Evolutionary conservation across 805 yeast genomes (phyloP).

Genomic region (Lachancea fermentati): DNA sequence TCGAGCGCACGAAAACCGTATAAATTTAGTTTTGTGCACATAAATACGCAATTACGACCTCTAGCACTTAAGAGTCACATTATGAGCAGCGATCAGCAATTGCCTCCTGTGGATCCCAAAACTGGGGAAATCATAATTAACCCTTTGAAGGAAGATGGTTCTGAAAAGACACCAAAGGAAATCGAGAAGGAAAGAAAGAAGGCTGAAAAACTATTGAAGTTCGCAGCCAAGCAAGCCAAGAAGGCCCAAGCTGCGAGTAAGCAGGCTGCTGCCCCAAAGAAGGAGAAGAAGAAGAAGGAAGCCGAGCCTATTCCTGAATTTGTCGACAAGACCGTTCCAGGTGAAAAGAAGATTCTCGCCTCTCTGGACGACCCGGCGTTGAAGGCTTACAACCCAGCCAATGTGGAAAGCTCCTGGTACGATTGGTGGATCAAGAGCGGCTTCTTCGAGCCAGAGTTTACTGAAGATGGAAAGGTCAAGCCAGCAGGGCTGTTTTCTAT

Average conservation of each 20-base stretch:
- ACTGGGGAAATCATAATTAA: slow-evolving; percentile 35
- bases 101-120: slow-evolving; percentile 34
- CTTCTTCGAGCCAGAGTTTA: slow-evolving; percentile 80
- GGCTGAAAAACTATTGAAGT: slow-evolving; percentile 83
- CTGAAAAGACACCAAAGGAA: slow-evolving; percentile 69
- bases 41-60: too few relatives aligned
- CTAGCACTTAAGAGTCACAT: too few relatives aligned
- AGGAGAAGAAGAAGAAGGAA: slow-evolving; percentile 61
- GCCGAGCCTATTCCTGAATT: slow-evolving; percentile 78
- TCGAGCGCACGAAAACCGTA: too few relatives aligned
- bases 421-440: slow-evolving; percentile 93
- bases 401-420: slow-evolving; percentile 96
- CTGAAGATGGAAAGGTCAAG: slow-evolving; percentile 64
- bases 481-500: slow-evolving; percentile 83
- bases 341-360: slow-evolving; percentile 86
- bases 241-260: slow-evolving; percentile 34
- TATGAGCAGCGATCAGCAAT: slow-evolving; percentile 28
- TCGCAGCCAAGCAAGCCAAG: slow-evolving; percentile 77
- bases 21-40: too few relatives aligned
- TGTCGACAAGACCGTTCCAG: slow-evolving; percentile 75
- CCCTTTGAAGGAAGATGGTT: slow-evolving; percentile 36
- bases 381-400: slow-evolving; percentile 88
- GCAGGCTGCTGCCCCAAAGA: slow-evolving; percentile 45
- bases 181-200: slow-evolving; percentile 81
- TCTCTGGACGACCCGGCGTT: slow-evolving; percentile 87